Percentiles rank a stretch among this genome's conserved stretches.
Evolutionary conservation across 2,329 filamentous ascomycete species (phyloP).

Genomic region (Phialophora expanda): DNA sequence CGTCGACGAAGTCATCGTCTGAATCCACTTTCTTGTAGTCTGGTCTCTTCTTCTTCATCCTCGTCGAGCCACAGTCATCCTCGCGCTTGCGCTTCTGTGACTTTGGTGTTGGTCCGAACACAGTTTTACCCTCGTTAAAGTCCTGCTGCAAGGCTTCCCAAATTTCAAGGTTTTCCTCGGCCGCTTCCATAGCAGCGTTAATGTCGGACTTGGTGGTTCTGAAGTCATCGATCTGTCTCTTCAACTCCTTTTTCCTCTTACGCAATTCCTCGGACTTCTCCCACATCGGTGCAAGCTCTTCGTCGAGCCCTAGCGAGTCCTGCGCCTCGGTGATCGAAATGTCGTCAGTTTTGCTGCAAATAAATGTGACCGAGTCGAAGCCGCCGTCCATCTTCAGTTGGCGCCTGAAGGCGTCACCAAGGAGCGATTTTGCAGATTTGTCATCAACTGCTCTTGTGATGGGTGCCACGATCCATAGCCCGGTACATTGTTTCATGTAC

Average conservation of each 20-base stretch:
- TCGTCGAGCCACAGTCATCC: not conserved
- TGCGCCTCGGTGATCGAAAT: slow-evolving; percentile 58
- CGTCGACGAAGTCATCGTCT: slow-evolving; percentile 1
- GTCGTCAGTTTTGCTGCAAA: slow-evolving; percentile 69
- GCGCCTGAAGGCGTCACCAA: slow-evolving; percentile 63
- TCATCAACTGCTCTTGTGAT: slow-evolving; percentile 66
- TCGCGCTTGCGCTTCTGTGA: slow-evolving; percentile 7
- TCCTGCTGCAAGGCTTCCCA: slow-evolving; percentile 5
- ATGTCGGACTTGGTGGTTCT: not conserved
- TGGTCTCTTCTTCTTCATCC: not conserved
- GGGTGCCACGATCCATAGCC: slow-evolving; percentile 67
- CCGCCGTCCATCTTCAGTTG: slow-evolving; percentile 65
- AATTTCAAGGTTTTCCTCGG: not conserved
- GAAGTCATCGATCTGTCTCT: slow-evolving; percentile 4
- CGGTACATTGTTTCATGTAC: slow-evolving; percentile 66
- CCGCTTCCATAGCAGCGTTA: not conserved
- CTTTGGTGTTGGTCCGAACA: slow-evolving; percentile 1
- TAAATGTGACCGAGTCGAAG: slow-evolving; percentile 62
- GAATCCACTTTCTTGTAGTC: not conserved
- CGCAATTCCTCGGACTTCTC: slow-evolving; percentile 32
- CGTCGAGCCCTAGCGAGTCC: slow-evolving; percentile 48
- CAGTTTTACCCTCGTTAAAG: slow-evolving; percentile 2
- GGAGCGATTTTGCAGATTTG: slow-evolving; percentile 61
- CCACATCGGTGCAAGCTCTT: slow-evolving; percentile 41
- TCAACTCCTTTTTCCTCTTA: slow-evolving; percentile 7